phyloP scores from a whole-genome alignment of 2,329 filamentous ascomycete genomes.

The Didymella arachidicola region DNA sequence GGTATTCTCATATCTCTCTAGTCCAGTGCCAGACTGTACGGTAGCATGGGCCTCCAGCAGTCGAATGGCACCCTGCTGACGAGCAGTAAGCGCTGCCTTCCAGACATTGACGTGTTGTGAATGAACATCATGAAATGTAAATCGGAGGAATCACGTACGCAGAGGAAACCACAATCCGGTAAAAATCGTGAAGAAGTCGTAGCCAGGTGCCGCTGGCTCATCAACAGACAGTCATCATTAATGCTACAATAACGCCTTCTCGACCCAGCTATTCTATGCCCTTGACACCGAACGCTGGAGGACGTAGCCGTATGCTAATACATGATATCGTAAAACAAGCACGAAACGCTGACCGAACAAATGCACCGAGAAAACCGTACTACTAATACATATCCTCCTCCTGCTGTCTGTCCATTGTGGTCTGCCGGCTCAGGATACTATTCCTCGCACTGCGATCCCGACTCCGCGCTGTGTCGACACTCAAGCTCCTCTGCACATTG shows the following conservation, averaged over 20 bases:
- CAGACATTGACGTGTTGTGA: too few species aligned
- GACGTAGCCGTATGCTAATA: slow-evolving; percentile 15
- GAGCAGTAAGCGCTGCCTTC: too few species aligned
- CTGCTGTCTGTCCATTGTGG: slow-evolving; percentile 8
- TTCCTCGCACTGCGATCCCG: slow-evolving; percentile 23
- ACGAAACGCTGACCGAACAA: background rate
- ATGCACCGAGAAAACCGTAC: slow-evolving; percentile 1
- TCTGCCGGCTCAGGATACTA: slow-evolving; percentile 34
- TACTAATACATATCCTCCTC: slow-evolving; percentile 21
- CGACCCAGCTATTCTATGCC: background rate
- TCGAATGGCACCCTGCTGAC: too few species aligned
- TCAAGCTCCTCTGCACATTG: slow-evolving; percentile 31
- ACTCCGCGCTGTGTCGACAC: slow-evolving; percentile 25
- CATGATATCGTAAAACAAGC: slow-evolving; percentile 8
- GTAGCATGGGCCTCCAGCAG: too few species aligned
- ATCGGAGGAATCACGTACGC: too few species aligned
- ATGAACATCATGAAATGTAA: too few species aligned
- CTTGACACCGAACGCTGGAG: slow-evolving; percentile 2
- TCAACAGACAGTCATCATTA: background rate
- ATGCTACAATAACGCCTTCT: slow-evolving; percentile 2
- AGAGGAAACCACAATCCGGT: background rate
- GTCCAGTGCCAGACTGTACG: too few species aligned
- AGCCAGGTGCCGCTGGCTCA: background rate
- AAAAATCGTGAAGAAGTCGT: background rate
- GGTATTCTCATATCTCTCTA: background rate